Percentiles rank a stretch among this genome's conserved stretches.
Conservation (phyloP, 1,284 basidiomycete genomes). For the Cryptococcus sp. region DNA sequence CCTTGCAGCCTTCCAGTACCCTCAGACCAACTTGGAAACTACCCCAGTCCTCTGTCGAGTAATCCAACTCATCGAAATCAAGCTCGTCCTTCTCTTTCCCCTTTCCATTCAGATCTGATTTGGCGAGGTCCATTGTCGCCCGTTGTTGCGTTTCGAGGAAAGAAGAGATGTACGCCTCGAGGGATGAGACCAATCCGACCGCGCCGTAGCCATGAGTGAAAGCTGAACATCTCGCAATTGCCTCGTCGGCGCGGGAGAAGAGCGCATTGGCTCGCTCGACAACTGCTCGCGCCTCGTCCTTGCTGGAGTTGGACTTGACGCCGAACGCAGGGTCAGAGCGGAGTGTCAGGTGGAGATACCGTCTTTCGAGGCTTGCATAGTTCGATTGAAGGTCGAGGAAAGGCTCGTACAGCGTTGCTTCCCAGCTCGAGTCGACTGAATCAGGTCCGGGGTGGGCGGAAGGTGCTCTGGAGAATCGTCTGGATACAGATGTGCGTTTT, state of each 20-base stretch:
- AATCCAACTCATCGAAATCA: slow-evolving; percentile 61
- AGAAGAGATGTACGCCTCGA: slow-evolving; percentile 68
- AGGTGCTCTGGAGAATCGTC: slow-evolving; percentile 40
- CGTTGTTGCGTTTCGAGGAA: slow-evolving; percentile 67
- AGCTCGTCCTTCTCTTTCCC: slow-evolving; percentile 31
- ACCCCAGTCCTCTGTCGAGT: slow-evolving; percentile 81
- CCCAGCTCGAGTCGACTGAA: slow-evolving; percentile 61
- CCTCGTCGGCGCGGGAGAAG: slow-evolving; percentile 76
- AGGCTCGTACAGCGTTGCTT: slow-evolving; percentile 84
- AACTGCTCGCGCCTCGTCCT: slow-evolving; percentile 58
- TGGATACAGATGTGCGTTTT: slow-evolving; percentile 28
- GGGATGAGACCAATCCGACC: slow-evolving; percentile 67
- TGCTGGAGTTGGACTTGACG: slow-evolving; percentile 37
- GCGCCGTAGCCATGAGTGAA: slow-evolving; percentile 88
- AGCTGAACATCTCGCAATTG: slow-evolving; percentile 67
- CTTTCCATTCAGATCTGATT: slow-evolving; percentile 3
- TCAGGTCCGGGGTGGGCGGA: slow-evolving; percentile 26
- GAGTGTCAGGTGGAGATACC: slow-evolving; percentile 65
- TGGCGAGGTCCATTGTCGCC: slow-evolving; percentile 16
- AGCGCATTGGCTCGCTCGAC: slow-evolving; percentile 71
- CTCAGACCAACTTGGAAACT: slow-evolving; percentile 80
- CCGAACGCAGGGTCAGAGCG: slow-evolving; percentile 55
- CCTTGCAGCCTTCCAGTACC: slow-evolving; percentile 72
- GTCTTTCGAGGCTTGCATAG: slow-evolving; percentile 73
- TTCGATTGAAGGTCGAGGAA: slow-evolving; percentile 86